Conservation (phyloP, 441 rosid species). For the Pelargonium australe region DNA sequence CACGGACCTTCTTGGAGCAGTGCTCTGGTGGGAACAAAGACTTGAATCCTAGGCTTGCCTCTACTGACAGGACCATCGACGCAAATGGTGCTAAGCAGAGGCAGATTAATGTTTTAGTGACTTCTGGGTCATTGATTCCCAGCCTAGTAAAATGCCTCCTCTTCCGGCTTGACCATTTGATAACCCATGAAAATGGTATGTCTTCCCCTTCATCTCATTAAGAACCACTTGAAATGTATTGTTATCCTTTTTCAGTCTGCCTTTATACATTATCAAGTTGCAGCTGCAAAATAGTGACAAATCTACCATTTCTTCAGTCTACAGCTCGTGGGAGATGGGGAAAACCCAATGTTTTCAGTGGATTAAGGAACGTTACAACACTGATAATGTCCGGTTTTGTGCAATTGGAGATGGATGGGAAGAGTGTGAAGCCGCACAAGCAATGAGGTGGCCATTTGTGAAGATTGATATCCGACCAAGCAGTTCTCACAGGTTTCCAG, state of each 20-base stretch:
- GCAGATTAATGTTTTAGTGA: slow-evolving; percentile 67
- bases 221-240: background rate
- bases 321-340: slow-evolving; percentile 76
- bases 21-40: slow-evolving; percentile 50
- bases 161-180: slow-evolving; percentile 54
- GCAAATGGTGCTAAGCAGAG: slow-evolving; percentile 23
- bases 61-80: slow-evolving; percentile 18
- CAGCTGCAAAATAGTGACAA: background rate
- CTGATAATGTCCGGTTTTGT: slow-evolving; percentile 50
- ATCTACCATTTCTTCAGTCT: slow-evolving; percentile 34
- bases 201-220: slow-evolving; percentile 15
- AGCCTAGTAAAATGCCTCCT: slow-evolving; percentile 81
- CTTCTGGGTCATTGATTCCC: slow-evolving; percentile 81
- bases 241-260: background rate
- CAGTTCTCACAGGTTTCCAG: slow-evolving; percentile 67
- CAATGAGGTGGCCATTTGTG: slow-evolving; percentile 81
- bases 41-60: slow-evolving; percentile 18
- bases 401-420: slow-evolving; percentile 92
- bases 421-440: slow-evolving; percentile 79
- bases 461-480: slow-evolving; percentile 60
- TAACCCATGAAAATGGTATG: slow-evolving; percentile 65
- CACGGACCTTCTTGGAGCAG: slow-evolving; percentile 59
- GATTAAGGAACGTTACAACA: slow-evolving; percentile 54
- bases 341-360: slow-evolving; percentile 69
- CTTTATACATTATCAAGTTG: too few relatives aligned